phyloP scores from a whole-genome alignment of 1,284 basidiomycete genomes.

The Ganoderma lingzhi region DNA sequence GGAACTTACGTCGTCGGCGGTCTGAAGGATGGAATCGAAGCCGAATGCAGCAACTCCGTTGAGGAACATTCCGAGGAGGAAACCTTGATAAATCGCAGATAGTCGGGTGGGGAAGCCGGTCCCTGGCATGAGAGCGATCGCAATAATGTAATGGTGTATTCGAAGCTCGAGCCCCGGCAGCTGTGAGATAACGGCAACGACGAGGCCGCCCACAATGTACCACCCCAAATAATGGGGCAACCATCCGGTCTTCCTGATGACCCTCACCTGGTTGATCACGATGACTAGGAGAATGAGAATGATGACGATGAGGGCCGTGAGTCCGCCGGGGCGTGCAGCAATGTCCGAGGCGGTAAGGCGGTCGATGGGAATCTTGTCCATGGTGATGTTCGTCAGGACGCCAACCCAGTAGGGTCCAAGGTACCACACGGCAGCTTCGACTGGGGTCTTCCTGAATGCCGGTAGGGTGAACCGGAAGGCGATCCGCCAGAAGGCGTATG shows the following conservation, averaged over 20 bases:
- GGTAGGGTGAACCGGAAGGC: conserved; percentile 82
- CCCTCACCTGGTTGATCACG: conserved; percentile 80
- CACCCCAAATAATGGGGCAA: conserved; percentile 78
- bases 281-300: conserved; percentile 67
- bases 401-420: conserved; percentile 87
- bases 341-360: conserved; percentile 80
- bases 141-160: conserved; percentile 81
- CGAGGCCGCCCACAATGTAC: conserved; percentile 74
- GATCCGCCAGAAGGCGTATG: conserved; percentile 83
- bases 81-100: conserved; percentile 82
- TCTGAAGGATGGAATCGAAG: conserved; percentile 84
- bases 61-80: conserved; percentile 84
- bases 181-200: conserved; percentile 70
- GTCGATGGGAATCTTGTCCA: conserved; percentile 76
- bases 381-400: conserved; percentile 69
- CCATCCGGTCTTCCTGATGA: conserved; percentile 87
- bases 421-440: conserved; percentile 81
- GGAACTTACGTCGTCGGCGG: conserved; percentile 67
- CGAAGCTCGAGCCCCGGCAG: conserved; percentile 76
- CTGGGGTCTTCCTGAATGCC: conserved; percentile 68
- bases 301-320: conserved; percentile 78
- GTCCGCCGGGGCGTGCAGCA: conserved; percentile 69
- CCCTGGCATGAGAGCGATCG: conserved; percentile 78
- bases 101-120: conserved; percentile 85
- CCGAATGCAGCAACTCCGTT: conserved; percentile 83